phyloP scores from a whole-genome alignment of 805 yeast species.

The Candida maltosa region DNA sequence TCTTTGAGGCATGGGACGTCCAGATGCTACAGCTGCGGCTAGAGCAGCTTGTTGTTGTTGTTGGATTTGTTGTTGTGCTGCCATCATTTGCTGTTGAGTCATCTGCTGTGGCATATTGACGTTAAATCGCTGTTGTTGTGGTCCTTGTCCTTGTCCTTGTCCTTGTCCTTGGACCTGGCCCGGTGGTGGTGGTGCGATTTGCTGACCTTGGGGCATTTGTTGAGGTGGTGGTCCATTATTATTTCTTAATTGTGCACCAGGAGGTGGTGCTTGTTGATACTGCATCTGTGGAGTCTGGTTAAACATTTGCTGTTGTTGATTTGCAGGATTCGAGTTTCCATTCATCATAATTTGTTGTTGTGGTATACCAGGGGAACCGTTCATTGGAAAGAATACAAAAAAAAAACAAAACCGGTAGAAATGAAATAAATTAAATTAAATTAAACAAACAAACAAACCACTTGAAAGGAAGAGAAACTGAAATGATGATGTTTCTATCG shows the following conservation, averaged over 20 bases:
- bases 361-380: no score
- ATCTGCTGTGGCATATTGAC: slow-evolving; percentile 5
- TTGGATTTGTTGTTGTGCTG: slow-evolving; percentile 2
- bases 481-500: no score
- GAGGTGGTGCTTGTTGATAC: slow-evolving; percentile 8
- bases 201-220: slow-evolving; percentile 4
- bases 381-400: background rate
- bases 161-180: no score
- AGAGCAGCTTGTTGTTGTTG: slow-evolving; percentile 4
- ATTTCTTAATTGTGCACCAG: background rate
- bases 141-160: slow-evolving; percentile 3
- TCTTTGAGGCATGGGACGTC: slow-evolving; percentile 6
- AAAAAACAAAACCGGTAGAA: slow-evolving; percentile 1
- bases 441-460: no score
- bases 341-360: background rate
- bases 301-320: slow-evolving; percentile 16
- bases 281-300: slow-evolving; percentile 12
- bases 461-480: no score
- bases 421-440: slow-evolving; percentile 2
- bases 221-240: background rate
- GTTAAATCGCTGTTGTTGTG: slow-evolving; percentile 4
- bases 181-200: slow-evolving; percentile 1
- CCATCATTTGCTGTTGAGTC: slow-evolving; percentile 3
- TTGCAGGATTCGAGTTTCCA: slow-evolving; percentile 13
- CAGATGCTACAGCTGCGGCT: slow-evolving; percentile 5